Conservation (phyloP, 306 rosid species). For the Notholithocarpus densiflorus region DNA sequence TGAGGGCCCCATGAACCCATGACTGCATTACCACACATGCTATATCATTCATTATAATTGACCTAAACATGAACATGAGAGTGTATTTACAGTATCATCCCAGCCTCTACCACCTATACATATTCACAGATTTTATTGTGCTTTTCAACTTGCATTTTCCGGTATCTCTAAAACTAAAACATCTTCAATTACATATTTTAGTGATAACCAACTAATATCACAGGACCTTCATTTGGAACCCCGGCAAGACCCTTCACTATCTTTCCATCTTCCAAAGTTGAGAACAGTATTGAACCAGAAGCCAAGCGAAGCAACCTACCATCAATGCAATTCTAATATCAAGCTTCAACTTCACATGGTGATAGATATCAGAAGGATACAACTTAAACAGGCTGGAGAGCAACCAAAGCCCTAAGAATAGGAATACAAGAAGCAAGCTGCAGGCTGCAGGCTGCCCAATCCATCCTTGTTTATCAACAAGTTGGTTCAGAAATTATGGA, state of each 20-base stretch:
- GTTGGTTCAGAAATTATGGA: background rate
- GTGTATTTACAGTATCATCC: no score
- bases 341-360: slow-evolving; percentile 1
- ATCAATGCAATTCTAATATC: slow-evolving; percentile 20
- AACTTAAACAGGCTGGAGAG: slow-evolving; percentile 2
- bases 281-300: slow-evolving; percentile 63
- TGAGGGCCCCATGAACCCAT: no score
- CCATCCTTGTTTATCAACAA: background rate
- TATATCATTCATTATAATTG: no score
- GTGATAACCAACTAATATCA: slow-evolving; percentile 62
- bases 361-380: background rate
- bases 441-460: background rate
- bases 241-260: slow-evolving; percentile 85
- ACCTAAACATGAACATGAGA: no score
- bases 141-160: no score
- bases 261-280: slow-evolving; percentile 84
- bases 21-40: no score
- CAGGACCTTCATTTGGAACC: slow-evolving; percentile 92
- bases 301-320: slow-evolving; percentile 49
- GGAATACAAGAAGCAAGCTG: background rate
- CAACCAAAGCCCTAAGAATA: background rate
- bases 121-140: no score
- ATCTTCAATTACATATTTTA: background rate
- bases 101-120: no score
- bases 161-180: background rate